Conservation (phyloP, 2,329 filamentous ascomycete genomes). For the Aspergillus piperis region DNA sequence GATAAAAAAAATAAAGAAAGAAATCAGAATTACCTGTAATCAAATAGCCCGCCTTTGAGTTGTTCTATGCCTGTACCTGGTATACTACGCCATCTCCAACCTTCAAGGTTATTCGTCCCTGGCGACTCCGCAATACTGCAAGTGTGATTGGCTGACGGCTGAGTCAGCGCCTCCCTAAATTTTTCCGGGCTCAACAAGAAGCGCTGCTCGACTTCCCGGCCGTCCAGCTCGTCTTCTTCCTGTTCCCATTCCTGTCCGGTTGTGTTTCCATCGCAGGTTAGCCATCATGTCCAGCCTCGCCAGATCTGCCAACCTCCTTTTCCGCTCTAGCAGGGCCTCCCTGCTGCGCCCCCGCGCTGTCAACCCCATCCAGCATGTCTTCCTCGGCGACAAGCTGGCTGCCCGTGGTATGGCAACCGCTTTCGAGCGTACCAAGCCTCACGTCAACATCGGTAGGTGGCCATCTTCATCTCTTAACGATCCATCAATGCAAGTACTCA, state of each 20-base stretch:
- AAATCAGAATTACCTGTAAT: too few relatives aligned
- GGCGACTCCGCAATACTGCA: conserved; percentile 31
- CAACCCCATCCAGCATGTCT: conserved; percentile 71
- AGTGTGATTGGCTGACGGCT: conserved; percentile 36
- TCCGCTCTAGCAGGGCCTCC: conserved; percentile 78
- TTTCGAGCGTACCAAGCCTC: conserved; percentile 90
- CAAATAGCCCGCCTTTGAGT: too few relatives aligned
- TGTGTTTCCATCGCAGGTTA: conserved; percentile 34
- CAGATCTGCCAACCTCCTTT: conserved; percentile 73
- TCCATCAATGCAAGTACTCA: background rate
- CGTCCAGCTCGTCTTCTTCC: conserved; percentile 31
- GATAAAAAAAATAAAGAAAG: too few relatives aligned
- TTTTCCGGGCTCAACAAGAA: conserved; percentile 27
- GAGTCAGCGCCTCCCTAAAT: conserved; percentile 44
- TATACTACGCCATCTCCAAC: background rate
- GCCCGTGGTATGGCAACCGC: conserved; percentile 60
- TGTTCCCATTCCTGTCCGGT: conserved; percentile 27
- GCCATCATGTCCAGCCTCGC: conserved; percentile 77
- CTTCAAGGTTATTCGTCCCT: background rate
- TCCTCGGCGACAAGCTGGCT: conserved; percentile 47
- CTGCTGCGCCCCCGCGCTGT: conserved; percentile 67
- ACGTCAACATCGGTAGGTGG: conserved; percentile 88
- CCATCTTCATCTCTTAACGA: background rate
- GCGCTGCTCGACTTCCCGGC: conserved; percentile 14
- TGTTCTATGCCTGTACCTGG: background rate